Evolutionary conservation across 129 eudicot genomes (phyloP).

Genomic region (Helichrysum umbraculigerum): DNA sequence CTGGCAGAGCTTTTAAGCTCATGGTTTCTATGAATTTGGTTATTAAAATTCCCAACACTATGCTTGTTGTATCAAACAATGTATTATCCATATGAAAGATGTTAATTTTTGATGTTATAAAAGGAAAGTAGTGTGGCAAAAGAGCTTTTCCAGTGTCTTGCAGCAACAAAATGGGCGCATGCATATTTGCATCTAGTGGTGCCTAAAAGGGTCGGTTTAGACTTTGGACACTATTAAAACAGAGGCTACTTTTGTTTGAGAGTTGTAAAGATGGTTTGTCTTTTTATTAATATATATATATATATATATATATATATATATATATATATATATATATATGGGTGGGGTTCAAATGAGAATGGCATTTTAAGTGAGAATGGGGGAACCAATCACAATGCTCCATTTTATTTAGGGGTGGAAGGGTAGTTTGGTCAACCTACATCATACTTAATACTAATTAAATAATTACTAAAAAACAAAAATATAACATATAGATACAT

Average conservation of each 20-base stretch:
- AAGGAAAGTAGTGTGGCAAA: background rate
- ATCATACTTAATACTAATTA: no score
- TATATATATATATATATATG: no score
- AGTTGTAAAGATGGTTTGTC: slow-evolving; percentile 3
- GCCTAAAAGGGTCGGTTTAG: background rate
- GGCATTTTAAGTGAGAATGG: no score
- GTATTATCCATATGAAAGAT: background rate
- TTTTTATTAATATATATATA: no score
- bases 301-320: no score
- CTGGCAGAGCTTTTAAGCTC: background rate
- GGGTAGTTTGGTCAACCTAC: no score
- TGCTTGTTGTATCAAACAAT: background rate
- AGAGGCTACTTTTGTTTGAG: slow-evolving; percentile 17
- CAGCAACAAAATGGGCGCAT: background rate
- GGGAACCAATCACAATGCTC: no score
- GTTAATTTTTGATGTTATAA: background rate
- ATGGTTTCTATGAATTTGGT: background rate
- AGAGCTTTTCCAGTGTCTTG: background rate
- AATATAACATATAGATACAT: no score
- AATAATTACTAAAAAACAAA: no score
- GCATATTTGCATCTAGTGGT: background rate
- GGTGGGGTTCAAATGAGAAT: no score
- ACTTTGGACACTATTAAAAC: slow-evolving; percentile 13
- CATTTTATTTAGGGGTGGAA: no score
- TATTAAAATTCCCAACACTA: background rate